Conservation (phyloP, 768 basidiomycete genomes). For the Ephemerocybe angulata region DNA sequence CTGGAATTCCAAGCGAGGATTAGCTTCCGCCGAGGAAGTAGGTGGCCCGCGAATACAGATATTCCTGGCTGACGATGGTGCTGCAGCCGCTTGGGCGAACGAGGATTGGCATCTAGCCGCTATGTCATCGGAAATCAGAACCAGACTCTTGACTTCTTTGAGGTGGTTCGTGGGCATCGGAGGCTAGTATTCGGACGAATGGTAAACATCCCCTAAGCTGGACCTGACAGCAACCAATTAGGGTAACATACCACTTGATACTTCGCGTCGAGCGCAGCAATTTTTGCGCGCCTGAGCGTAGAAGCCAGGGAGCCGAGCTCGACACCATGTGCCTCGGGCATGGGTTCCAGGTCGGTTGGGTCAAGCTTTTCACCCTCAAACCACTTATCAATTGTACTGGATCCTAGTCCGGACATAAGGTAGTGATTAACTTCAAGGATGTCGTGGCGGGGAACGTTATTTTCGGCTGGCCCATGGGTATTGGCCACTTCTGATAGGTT, state of each 20-base stretch:
- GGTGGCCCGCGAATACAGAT: slow-evolving; percentile 2
- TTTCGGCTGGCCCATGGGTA: slow-evolving; percentile 51
- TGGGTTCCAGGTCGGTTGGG: slow-evolving; percentile 31
- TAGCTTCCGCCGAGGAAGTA: slow-evolving; percentile 17
- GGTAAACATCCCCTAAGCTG: too few species aligned
- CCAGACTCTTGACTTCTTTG: slow-evolving; percentile 65
- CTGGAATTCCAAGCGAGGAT: slow-evolving; percentile 12
- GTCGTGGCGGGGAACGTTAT: slow-evolving; percentile 58
- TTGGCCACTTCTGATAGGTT: slow-evolving; percentile 42
- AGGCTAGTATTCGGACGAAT: too few species aligned
- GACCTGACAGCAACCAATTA: too few species aligned
- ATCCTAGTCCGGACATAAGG: slow-evolving; percentile 63
- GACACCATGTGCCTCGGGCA: too few species aligned
- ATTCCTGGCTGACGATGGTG: slow-evolving; percentile 57
- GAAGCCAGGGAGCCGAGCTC: too few species aligned
- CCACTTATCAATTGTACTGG: slow-evolving; percentile 75
- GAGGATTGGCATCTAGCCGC: slow-evolving; percentile 48
- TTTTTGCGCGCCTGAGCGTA: background rate
- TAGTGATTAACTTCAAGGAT: slow-evolving; percentile 80
- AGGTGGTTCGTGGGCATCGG: slow-evolving; percentile 47
- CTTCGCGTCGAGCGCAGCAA: background rate
- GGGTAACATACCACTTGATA: too few species aligned
- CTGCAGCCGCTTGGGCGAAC: background rate
- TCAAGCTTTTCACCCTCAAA: slow-evolving; percentile 62
- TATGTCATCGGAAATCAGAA: slow-evolving; percentile 59